Percentiles rank a stretch among this genome's conserved stretches.
Evolutionary conservation across 768 basidiomycete species (phyloP).

Genomic region (Lentinula detonsa): DNA sequence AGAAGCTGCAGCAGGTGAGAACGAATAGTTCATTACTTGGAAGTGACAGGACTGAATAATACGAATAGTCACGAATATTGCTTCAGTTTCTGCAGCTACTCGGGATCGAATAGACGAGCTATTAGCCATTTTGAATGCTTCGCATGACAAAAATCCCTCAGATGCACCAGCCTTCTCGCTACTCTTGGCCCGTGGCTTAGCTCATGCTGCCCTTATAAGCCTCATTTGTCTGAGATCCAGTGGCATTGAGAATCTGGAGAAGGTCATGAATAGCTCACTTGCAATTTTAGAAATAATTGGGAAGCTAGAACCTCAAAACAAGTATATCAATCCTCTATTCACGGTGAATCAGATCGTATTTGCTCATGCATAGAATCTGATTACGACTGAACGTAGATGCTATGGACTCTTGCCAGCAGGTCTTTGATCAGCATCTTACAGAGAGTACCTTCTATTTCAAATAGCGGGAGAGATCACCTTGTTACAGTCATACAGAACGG

Average conservation of each 20-base stretch:
- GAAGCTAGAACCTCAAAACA: neutral
- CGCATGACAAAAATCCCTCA: neutral
- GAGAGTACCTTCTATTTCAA: neutral
- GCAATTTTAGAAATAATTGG: neutral
- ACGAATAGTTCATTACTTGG: neutral
- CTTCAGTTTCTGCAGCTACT: neutral
- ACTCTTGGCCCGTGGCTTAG: conserved; percentile 27
- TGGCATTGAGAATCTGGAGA: neutral
- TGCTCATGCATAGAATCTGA: conserved; percentile 8
- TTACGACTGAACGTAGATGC: conserved; percentile 10
- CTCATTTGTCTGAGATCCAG: conserved; percentile 19
- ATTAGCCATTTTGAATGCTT: neutral
- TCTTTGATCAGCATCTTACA: neutral
- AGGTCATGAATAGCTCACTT: neutral
- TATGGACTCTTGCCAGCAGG: conserved; percentile 6
- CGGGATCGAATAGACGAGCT: neutral
- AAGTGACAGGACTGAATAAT: neutral
- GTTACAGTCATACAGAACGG: neutral
- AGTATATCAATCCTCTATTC: conserved; percentile 22
- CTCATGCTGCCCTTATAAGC: conserved; percentile 29
- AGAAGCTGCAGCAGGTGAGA: conserved; percentile 20
- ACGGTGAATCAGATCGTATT: conserved; percentile 22
- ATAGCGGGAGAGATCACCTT: neutral
- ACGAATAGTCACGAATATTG: neutral
- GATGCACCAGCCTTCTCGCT: conserved; percentile 9